These are phyloP conservation scores for Flammula alnicola DNA, from an alignment of 1,284 basidiomycete species.

Conservation along the genomic window DNA sequence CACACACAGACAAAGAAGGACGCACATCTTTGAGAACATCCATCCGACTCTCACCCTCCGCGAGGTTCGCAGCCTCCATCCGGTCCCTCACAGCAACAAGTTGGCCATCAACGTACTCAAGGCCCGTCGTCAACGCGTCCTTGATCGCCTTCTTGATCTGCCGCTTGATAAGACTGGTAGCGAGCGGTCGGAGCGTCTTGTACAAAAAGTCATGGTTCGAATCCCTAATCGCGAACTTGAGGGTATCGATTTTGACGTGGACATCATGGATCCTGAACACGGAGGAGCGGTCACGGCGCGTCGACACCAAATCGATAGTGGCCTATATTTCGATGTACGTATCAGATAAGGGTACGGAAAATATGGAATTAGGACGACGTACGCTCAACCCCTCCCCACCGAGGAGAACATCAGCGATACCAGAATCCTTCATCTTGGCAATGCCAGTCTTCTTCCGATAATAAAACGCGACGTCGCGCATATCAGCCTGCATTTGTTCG, in stretches of 20 bases:
- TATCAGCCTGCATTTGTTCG: slow-evolving; percentile 91
- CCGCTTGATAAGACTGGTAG: slow-evolving; percentile 85
- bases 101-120: slow-evolving; percentile 89
- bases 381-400: slow-evolving; percentile 79
- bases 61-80: slow-evolving; percentile 70
- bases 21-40: slow-evolving; percentile 72
- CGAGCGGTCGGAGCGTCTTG: slow-evolving; percentile 79
- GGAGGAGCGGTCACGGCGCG: slow-evolving; percentile 66
- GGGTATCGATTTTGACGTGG: slow-evolving; percentile 79
- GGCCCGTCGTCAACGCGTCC: slow-evolving; percentile 76
- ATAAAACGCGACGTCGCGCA: slow-evolving; percentile 91
- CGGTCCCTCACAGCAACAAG: slow-evolving; percentile 80
- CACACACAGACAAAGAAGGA: slow-evolving; percentile 5
- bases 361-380: slow-evolving; percentile 32
- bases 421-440: too few species aligned
- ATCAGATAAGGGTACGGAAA: background rate
- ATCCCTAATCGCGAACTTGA: slow-evolving; percentile 93
- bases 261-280: slow-evolving; percentile 84
- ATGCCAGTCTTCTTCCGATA: slow-evolving; percentile 80
- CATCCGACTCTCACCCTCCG: slow-evolving; percentile 11
- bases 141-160: slow-evolving; percentile 86
- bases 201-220: slow-evolving; percentile 92
- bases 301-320: slow-evolving; percentile 66
- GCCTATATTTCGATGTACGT: slow-evolving; percentile 32
- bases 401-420: slow-evolving; percentile 90